phyloP scores from a whole-genome alignment of 2,329 filamentous ascomycete species.

The Amesomyces nigricolor region DNA sequence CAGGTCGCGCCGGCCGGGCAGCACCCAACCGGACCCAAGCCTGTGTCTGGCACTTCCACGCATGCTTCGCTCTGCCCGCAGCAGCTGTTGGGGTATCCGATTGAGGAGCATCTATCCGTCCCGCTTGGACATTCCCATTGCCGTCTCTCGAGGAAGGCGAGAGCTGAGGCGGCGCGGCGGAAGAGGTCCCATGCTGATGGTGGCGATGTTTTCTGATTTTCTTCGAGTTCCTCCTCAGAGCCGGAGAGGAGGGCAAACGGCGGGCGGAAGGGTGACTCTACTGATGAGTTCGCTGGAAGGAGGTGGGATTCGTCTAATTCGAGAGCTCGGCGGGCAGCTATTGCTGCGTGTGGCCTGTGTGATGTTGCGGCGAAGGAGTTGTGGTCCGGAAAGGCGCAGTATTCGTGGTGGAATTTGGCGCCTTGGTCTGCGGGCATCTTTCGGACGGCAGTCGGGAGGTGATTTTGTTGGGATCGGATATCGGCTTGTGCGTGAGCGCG shows the following conservation, averaged over 20 bases:
- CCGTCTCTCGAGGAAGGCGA: slow-evolving; percentile 49
- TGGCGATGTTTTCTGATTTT: neutral
- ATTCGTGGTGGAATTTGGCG: slow-evolving; percentile 68
- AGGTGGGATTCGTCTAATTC: slow-evolving; percentile 29
- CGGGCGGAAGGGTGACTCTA: slow-evolving; percentile 38
- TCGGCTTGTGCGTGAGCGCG: slow-evolving; percentile 27
- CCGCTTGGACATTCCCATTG: slow-evolving; percentile 61
- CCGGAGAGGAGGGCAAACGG: slow-evolving; percentile 47
- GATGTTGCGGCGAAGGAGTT: slow-evolving; percentile 11
- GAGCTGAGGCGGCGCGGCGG: slow-evolving; percentile 41
- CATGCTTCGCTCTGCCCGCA: slow-evolving; percentile 63
- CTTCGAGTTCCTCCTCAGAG: slow-evolving; percentile 9
- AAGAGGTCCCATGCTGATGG: slow-evolving; percentile 29
- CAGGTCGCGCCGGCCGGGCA: slow-evolving; percentile 63
- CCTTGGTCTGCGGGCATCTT: slow-evolving; percentile 67
- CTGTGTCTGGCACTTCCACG: slow-evolving; percentile 56
- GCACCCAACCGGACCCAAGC: slow-evolving; percentile 65
- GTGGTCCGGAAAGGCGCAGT: slow-evolving; percentile 46
- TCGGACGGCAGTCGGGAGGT: slow-evolving; percentile 55
- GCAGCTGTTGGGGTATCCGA: slow-evolving; percentile 66
- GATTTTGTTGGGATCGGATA: slow-evolving; percentile 14
- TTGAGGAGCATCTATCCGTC: slow-evolving; percentile 58
- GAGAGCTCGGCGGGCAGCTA: slow-evolving; percentile 30
- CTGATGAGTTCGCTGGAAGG: slow-evolving; percentile 31
- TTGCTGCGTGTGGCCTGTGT: slow-evolving; percentile 14